phyloP scores from a whole-genome alignment of 2,329 filamentous ascomycete genomes.

The Bipolaris cookei region DNA sequence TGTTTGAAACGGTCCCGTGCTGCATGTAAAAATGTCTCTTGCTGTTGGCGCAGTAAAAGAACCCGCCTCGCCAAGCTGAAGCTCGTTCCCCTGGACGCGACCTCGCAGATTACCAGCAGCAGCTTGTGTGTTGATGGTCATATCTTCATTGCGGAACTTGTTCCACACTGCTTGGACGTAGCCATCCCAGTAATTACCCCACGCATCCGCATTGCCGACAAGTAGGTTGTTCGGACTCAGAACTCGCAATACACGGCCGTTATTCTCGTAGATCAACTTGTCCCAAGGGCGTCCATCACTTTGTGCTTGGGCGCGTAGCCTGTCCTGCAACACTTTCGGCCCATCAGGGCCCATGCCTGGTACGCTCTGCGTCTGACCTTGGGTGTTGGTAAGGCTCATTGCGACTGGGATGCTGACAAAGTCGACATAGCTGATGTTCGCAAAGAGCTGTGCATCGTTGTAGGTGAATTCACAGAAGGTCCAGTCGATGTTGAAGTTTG shows the following conservation, averaged over 20 bases:
- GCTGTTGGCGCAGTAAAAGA: slow-evolving; percentile 63
- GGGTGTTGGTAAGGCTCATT: slow-evolving; percentile 54
- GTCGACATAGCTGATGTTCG: slow-evolving; percentile 74
- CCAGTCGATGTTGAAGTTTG: slow-evolving; percentile 55
- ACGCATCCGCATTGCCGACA: slow-evolving; percentile 55
- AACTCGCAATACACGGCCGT: slow-evolving; percentile 48
- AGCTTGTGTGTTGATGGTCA: slow-evolving; percentile 71
- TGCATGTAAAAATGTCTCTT: slow-evolving; percentile 71
- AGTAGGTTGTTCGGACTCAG: slow-evolving; percentile 56
- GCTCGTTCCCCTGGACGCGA: slow-evolving; percentile 50
- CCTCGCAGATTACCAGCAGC: slow-evolving; percentile 61
- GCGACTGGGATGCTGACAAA: slow-evolving; percentile 63
- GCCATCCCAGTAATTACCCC: slow-evolving; percentile 58
- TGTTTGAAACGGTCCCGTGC: slow-evolving; percentile 65
- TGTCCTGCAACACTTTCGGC: slow-evolving; percentile 61
- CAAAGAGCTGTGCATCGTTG: slow-evolving; percentile 56
- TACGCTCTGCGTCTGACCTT: slow-evolving; percentile 54
- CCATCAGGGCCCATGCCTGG: slow-evolving; percentile 65
- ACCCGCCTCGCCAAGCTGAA: slow-evolving; percentile 53
- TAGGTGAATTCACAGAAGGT: slow-evolving; percentile 58
- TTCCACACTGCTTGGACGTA: slow-evolving; percentile 61
- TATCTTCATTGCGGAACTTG: slow-evolving; percentile 52
- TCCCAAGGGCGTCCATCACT: slow-evolving; percentile 66
- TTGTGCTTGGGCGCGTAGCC: slow-evolving; percentile 61
- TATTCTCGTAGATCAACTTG: slow-evolving; percentile 59